Conservation (phyloP, 2,329 filamentous ascomycete species). For the Ascochyta lentis region DNA sequence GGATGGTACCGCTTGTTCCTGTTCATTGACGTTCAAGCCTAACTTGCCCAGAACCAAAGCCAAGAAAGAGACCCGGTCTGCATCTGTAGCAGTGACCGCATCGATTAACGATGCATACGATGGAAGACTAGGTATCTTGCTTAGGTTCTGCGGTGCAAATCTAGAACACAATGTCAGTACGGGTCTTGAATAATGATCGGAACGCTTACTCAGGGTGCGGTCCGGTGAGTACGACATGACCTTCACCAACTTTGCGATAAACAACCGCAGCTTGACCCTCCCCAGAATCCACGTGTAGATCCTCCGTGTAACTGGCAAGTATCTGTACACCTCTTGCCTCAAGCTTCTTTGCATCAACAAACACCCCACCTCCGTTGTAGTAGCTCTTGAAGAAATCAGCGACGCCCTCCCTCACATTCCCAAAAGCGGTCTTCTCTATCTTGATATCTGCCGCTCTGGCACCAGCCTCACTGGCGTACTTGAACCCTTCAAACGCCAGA, state of each 20-base stretch:
- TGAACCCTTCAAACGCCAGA: constrained; percentile 85
- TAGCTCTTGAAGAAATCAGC: constrained; percentile 75
- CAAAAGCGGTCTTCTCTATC: constrained; percentile 67
- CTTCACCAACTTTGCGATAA: constrained; percentile 81
- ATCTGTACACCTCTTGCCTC: constrained; percentile 74
- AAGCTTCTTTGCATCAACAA: constrained; percentile 76
- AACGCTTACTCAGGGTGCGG: constrained; percentile 84
- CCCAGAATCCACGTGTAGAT: constrained; percentile 78
- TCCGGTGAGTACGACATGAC: constrained; percentile 79
- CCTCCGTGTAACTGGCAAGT: constrained; percentile 78
- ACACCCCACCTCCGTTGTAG: constrained; percentile 94
- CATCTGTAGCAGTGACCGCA: constrained; percentile 71
- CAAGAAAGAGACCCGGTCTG: constrained; percentile 74
- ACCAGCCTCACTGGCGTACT: constrained; percentile 86
- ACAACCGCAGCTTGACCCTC: constrained; percentile 78
- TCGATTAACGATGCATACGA: constrained; percentile 75
- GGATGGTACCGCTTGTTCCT: constrained; percentile 73
- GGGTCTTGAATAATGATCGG: neutral
- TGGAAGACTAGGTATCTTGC: constrained; percentile 69
- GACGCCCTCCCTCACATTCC: constrained; percentile 54
- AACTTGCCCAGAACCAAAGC: constrained; percentile 81
- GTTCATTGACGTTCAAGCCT: constrained; percentile 77
- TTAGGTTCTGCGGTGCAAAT: constrained; percentile 81
- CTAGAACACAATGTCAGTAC: constrained; percentile 54
- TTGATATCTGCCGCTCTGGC: constrained; percentile 74